Evolutionary conservation across 1,284 basidiomycete genomes (phyloP).

Genomic region (Vanrija pseudolonga): DNA sequence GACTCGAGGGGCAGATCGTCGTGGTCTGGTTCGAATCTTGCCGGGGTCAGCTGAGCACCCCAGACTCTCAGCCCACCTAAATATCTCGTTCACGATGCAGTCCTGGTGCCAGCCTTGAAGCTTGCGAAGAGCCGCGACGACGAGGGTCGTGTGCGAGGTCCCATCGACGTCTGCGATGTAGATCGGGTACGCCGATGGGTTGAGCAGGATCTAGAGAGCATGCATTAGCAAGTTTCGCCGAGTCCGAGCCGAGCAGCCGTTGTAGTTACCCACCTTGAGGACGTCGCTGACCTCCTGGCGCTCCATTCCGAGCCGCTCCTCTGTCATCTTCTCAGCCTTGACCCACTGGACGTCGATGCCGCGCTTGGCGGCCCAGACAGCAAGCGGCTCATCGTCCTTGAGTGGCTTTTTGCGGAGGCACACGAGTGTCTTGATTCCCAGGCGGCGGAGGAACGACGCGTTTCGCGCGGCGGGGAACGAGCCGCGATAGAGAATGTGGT

Average conservation of each 20-base stretch:
- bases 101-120: constrained; percentile 44
- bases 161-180: constrained; percentile 45
- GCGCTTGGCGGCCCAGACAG: constrained; percentile 24
- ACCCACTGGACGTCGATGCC: constrained; percentile 34
- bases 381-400: constrained; percentile 27
- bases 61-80: constrained; percentile 19
- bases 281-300: constrained; percentile 35
- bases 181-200: constrained; percentile 35
- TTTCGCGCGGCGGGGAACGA: constrained; percentile 38
- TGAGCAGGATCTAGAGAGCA: constrained; percentile 30
- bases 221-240: no score
- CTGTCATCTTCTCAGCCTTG: constrained; percentile 41
- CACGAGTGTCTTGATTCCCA: constrained; percentile 58
- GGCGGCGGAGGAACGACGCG: constrained; percentile 31
- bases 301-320: constrained; percentile 44
- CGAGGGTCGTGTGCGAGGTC: constrained; percentile 42
- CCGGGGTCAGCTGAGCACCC: background rate
- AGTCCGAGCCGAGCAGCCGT: background rate
- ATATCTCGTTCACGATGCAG: constrained; percentile 39
- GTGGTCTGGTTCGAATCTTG: constrained; percentile 41
- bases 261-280: constrained; percentile 40
- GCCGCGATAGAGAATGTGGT: constrained; percentile 39
- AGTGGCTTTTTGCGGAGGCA: constrained; percentile 54
- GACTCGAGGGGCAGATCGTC: constrained; percentile 39
- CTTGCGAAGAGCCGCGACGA: constrained; percentile 42